phyloP scores from a whole-genome alignment of 2,329 filamentous ascomycete species.

The Microdochium trichocladiopsis region DNA sequence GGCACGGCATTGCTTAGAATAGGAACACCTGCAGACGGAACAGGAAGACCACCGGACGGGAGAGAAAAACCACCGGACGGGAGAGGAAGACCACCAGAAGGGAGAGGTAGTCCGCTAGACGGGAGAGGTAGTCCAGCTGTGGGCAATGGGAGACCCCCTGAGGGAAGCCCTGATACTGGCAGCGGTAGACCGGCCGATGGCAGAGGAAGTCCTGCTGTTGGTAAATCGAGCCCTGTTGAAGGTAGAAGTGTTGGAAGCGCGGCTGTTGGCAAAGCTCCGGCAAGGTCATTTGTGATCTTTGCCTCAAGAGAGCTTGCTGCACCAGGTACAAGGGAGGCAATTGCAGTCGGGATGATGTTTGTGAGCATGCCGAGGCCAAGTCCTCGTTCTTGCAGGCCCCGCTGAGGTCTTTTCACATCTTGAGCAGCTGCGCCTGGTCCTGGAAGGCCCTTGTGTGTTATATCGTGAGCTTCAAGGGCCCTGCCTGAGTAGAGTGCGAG shows the following conservation, averaged over 20 bases:
- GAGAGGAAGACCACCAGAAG: neutral
- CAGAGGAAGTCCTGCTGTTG: too few species aligned
- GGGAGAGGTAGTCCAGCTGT: neutral
- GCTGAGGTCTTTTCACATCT: neutral
- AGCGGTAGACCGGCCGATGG: too few species aligned
- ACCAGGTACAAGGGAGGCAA: slow-evolving; percentile 8
- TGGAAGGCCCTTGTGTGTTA: too few species aligned
- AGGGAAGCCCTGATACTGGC: neutral
- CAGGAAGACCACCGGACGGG: neutral
- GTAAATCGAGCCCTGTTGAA: neutral
- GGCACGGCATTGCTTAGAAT: slow-evolving; percentile 7
- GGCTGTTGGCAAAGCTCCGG: neutral
- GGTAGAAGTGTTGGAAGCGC: slow-evolving; percentile 3
- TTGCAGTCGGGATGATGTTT: slow-evolving; percentile 5
- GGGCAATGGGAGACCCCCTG: neutral
- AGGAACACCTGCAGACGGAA: slow-evolving; percentile 8
- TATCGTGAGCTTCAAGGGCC: neutral
- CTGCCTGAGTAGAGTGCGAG: neutral
- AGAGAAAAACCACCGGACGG: neutral
- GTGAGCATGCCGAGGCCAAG: slow-evolving; percentile 7
- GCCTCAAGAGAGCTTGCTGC: slow-evolving; percentile 6
- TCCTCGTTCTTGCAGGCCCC: neutral
- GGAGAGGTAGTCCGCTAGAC: neutral
- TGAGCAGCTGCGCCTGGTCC: neutral
- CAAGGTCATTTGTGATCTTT: slow-evolving; percentile 8